These are phyloP conservation scores for Lachancea quebecensis DNA, from an alignment of 805 yeast species.

Conservation along the genomic window DNA sequence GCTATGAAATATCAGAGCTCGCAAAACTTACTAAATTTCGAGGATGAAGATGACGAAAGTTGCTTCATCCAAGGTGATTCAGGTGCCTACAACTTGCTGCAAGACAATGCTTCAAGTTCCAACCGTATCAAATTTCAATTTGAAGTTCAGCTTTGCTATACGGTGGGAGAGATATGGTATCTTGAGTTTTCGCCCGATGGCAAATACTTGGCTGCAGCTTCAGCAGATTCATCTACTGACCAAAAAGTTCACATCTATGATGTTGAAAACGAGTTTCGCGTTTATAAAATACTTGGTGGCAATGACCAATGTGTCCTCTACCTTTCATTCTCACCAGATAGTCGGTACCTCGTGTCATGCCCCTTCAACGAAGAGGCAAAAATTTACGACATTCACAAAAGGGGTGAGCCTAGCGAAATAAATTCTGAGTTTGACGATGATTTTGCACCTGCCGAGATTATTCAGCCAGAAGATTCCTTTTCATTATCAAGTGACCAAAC, in stretches of 20 bases:
- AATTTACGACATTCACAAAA: conserved; percentile 56
- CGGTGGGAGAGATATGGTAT: conserved; percentile 78
- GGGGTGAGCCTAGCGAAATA: conserved; percentile 18
- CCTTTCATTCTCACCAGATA: conserved; percentile 72
- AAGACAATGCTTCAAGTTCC: conserved; percentile 17
- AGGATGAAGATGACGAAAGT: conserved; percentile 13
- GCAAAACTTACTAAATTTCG: conserved; percentile 31
- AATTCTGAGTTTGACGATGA: conserved; percentile 15
- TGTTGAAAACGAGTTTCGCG: conserved; percentile 41
- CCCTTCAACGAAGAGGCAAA: conserved; percentile 64
- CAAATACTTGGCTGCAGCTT: conserved; percentile 64
- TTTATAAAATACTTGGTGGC: conserved; percentile 36
- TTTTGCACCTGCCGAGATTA: conserved; percentile 19
- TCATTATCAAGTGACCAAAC: conserved; percentile 12
- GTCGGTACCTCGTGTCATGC: conserved; percentile 58
- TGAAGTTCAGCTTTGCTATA: conserved; percentile 33
- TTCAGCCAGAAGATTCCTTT: conserved; percentile 27
- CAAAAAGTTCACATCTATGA: conserved; percentile 59
- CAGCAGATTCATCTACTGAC: conserved; percentile 44
- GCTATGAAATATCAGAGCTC: conserved; percentile 43
- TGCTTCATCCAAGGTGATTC: conserved; percentile 9
- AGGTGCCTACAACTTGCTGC: conserved; percentile 17
- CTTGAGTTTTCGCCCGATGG: conserved; percentile 75
- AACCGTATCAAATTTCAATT: conserved; percentile 18
- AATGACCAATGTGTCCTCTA: conserved; percentile 53